These are phyloP conservation scores for Mrakia hoshinonis DNA, from an alignment of 768 basidiomycete genomes.

Conservation along the genomic window DNA sequence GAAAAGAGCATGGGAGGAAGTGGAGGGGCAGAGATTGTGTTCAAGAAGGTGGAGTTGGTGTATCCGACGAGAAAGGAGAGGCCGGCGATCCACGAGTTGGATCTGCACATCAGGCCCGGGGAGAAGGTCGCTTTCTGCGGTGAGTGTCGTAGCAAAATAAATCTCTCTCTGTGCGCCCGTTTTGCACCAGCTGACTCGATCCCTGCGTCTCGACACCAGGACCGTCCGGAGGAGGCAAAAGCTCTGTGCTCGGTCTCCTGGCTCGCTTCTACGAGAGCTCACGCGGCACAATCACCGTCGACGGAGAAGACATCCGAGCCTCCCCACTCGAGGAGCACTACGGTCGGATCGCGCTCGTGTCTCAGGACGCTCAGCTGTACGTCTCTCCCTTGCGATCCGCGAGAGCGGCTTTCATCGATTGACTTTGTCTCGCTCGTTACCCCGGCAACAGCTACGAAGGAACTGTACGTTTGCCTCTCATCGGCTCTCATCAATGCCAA, in stretches of 20 bases:
- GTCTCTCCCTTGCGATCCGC: too few species aligned
- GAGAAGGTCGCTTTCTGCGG: constrained; percentile 39
- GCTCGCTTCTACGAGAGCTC: constrained; percentile 39
- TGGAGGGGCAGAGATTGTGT: neutral
- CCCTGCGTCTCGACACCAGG: neutral
- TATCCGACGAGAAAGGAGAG: constrained; percentile 35
- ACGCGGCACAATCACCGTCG: constrained; percentile 34
- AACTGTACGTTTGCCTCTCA: constrained; percentile 30
- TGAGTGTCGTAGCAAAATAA: constrained; percentile 28
- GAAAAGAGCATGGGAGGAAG: too few species aligned
- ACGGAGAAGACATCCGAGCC: constrained; percentile 36
- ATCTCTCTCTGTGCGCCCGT: neutral
- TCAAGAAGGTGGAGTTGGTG: constrained; percentile 29
- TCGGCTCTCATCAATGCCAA: neutral
- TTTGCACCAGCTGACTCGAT: neutral
- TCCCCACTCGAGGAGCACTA: constrained; percentile 33
- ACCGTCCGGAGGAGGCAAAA: constrained; percentile 23
- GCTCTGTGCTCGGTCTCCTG: constrained; percentile 35
- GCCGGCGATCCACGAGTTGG: constrained; percentile 33
- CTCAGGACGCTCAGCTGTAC: constrained; percentile 39
- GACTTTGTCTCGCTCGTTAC: too few species aligned
- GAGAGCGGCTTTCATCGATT: too few species aligned
- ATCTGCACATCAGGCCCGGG: constrained; percentile 34
- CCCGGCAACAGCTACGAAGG: too few species aligned
- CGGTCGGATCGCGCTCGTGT: constrained; percentile 37